Conservation (phyloP, 2,329 filamentous ascomycete genomes). For the Colletotrichum siamense region DNA sequence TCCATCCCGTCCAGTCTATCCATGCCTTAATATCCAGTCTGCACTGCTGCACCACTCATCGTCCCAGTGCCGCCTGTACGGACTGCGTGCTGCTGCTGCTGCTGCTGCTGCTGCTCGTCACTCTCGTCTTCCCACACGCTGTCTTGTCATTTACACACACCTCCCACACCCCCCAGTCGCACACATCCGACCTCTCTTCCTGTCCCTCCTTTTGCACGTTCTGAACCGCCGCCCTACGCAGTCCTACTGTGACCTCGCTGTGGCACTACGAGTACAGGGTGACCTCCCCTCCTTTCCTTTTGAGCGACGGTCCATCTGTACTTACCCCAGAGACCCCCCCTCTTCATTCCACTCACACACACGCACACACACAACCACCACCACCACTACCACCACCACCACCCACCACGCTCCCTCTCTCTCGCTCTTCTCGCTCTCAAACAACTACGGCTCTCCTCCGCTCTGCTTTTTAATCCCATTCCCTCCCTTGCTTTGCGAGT, state of each 20-base stretch:
- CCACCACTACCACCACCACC: not conserved
- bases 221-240: constrained; percentile 18
- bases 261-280: not conserved
- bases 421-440: not conserved
- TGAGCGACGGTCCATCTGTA: constrained; percentile 3
- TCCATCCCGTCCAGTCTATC: not conserved
- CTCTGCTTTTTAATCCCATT: not conserved
- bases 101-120: not conserved
- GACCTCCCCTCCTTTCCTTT: constrained; percentile 9
- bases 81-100: not conserved
- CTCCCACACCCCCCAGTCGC: not conserved
- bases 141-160: not conserved
- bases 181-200: not conserved
- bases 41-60: not conserved
- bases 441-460: not conserved
- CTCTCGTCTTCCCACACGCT: not conserved
- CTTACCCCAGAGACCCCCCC: not conserved
- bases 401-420: not conserved
- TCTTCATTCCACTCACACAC: not conserved
- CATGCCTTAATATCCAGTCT: not conserved
- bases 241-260: constrained; percentile 3
- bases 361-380: not conserved
- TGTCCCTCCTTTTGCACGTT: constrained; percentile 17
- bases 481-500: not conserved
- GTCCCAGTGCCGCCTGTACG: not conserved